A percentile compares a stretch with the other conserved stretches of the same genome.
phyloP scores from a whole-genome alignment of 345 rosid genomes.

The Nephelium lappaceum region DNA sequence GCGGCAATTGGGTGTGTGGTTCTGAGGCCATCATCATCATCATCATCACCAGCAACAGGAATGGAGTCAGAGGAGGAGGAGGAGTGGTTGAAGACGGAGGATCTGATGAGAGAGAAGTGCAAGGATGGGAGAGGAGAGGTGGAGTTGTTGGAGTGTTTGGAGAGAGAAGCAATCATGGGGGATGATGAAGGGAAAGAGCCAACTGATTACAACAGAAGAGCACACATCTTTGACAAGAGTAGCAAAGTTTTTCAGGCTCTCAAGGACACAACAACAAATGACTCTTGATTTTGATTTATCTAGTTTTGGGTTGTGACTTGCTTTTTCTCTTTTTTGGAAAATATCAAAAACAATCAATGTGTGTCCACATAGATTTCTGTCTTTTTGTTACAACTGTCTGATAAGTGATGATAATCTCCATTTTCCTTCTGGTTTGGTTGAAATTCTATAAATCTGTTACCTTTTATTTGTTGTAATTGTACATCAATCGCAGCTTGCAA shows the following conservation, averaged over 20 bases:
- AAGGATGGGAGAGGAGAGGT: conserved; percentile 47
- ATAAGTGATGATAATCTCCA: not conserved
- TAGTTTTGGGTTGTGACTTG: no score
- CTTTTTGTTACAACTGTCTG: not conserved
- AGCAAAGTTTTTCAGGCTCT: conserved; percentile 65
- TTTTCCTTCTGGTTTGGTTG: not conserved
- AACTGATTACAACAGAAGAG: conserved; percentile 72
- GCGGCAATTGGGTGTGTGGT: conserved; percentile 30
- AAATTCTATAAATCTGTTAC: not conserved
- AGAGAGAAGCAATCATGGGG: conserved; percentile 90
- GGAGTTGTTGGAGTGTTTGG: conserved; percentile 72
- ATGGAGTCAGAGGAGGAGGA: conserved; percentile 43
- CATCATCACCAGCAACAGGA: conserved; percentile 30
- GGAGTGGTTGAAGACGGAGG: conserved; percentile 43
- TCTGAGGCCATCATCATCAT: conserved; percentile 22
- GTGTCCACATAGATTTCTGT: no score
- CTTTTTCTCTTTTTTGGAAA: no score
- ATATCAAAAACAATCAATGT: no score
- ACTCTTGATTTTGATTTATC: not conserved
- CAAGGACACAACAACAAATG: conserved; percentile 29
- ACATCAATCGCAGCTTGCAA: not conserved
- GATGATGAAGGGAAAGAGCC: conserved; percentile 73
- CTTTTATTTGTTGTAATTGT: not conserved
- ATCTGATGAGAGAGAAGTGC: conserved; percentile 39
- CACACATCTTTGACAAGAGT: conserved; percentile 75